Base-by-base conservation (phyloP, 2,329 filamentous ascomycete species). In the Diaporthe batatas region DNA sequence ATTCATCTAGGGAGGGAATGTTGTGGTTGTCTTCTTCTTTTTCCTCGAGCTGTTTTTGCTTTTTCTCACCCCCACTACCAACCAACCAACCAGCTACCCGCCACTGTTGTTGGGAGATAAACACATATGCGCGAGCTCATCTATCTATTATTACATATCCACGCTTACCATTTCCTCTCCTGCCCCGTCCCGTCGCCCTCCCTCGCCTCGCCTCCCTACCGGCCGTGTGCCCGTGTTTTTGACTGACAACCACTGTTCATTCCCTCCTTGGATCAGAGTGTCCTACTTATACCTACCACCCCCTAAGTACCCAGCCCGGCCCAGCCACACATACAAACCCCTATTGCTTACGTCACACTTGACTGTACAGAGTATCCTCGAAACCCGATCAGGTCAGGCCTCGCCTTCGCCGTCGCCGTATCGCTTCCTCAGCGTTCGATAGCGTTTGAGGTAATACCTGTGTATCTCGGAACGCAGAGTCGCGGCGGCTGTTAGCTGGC, bases 391-490 rank as follows among this genome's bases (percentile, higher is more conserved):
- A 84, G 32, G 75, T 78, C 77, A 84, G 32, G 75, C 81, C 72
- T 80, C 83, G 75, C 36, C 36, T 10, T 80, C 83, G 75, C 36
- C 36, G 36, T 39, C 36, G 10, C 91, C 88, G 84, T 98, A 98
- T 80, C 94, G 88, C 84, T 96, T 92, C 79, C 92, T 91, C 79
- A 98, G 84, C 34, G 94, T 91, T 77, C 96, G 92, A 84, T 98
- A 98, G 81, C 93, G 90, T 86, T 97, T 98, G 78, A 98, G 86
- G 84, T 96, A 97, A 83, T 97, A 97, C 81, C 94, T 97, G 77
- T 75, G 73, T 65, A 14, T 29, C 74, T 29, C 74, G 75, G 70
- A 64, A 59, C 29, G 29, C 2, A 65, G 68, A 69, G 14, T 44
- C 58, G 34, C n/a, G 47, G 58, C 68, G 58, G 68, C 49, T 21